These are phyloP conservation scores for Termitomyces sp. DNA, from an alignment of 768 basidiomycete species.

Conservation along the genomic window DNA sequence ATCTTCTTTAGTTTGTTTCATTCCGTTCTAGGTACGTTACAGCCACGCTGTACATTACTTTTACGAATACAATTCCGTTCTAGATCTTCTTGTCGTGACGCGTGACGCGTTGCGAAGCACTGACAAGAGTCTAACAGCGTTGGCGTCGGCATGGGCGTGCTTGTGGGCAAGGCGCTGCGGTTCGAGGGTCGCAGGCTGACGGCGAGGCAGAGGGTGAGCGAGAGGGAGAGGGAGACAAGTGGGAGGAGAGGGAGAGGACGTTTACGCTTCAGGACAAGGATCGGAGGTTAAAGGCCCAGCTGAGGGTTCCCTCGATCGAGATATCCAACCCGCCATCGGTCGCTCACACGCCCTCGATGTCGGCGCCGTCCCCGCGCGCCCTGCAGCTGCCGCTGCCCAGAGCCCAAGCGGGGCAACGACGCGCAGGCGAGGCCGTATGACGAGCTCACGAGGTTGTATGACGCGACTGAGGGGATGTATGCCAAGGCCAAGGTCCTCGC, in stretches of 20 bases:
- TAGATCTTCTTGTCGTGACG: too few species aligned
- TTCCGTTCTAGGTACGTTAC: too few species aligned
- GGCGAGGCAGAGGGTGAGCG: not conserved
- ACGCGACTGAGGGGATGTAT: conserved; percentile 58
- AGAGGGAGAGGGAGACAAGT: too few species aligned
- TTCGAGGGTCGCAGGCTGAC: conserved; percentile 7
- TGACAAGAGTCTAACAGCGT: too few species aligned
- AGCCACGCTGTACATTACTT: too few species aligned
- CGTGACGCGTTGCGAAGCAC: too few species aligned
- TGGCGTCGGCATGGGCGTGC: conserved; percentile 13
- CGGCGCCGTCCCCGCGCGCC: not conserved
- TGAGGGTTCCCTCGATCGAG: conserved; percentile 7
- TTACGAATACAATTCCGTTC: too few species aligned
- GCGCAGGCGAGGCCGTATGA: too few species aligned
- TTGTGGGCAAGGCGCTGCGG: conserved; percentile 17
- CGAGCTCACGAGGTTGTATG: conserved; percentile 77
- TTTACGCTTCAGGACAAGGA: conserved; percentile 58
- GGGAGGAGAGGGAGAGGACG: conserved; percentile 25
- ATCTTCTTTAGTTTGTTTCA: too few species aligned
- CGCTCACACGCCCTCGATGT: not conserved
- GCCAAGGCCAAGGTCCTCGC: conserved; percentile 34
- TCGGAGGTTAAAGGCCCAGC: conserved; percentile 35
- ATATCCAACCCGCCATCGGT: not conserved
- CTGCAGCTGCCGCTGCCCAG: not conserved
- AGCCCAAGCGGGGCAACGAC: not conserved